A percentile compares a stretch with the other conserved stretches of the same genome.
These are phyloP conservation scores for Asterella californica DNA, from an alignment of 225 moss, liverwort and hornwort species.

Conservation along the genomic window DNA sequence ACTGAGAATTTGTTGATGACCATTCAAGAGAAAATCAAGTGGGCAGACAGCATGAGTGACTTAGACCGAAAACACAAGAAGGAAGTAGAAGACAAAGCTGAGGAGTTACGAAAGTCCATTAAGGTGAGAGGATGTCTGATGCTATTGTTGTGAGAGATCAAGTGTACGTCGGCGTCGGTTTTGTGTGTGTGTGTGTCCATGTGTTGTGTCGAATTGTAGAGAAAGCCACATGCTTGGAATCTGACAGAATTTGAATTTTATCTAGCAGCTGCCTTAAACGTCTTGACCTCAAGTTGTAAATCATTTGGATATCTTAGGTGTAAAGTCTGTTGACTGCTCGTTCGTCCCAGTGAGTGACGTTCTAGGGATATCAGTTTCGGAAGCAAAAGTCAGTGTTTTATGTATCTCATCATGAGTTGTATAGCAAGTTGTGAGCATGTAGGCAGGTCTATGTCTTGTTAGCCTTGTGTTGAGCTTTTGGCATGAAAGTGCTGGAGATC, in stretches of 20 bases:
- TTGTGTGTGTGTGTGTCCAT: too few relatives aligned
- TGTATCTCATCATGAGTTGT: not conserved
- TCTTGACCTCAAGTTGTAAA: not conserved
- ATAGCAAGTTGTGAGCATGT: not conserved
- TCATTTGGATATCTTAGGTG: not conserved
- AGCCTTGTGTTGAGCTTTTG: constrained; percentile 5
- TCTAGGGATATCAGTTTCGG: not conserved
- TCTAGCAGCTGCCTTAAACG: not conserved
- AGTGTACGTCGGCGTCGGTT: too few relatives aligned
- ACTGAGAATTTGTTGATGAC: constrained; percentile 76
- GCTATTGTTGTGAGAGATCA: not conserved
- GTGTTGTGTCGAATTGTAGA: not conserved
- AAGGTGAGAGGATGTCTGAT: constrained; percentile 51
- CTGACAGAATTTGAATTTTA: not conserved
- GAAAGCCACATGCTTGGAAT: not conserved
- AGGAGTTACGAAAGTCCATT: constrained; percentile 83
- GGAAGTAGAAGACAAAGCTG: constrained; percentile 90
- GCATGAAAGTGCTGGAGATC: constrained; percentile 32
- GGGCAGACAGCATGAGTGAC: constrained; percentile 98
- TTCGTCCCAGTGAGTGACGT: not conserved
- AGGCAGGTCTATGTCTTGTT: not conserved
- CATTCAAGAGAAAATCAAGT: constrained; percentile 95
- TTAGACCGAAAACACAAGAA: constrained; percentile 85
- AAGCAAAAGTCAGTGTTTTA: not conserved
- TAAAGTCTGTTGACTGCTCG: not conserved